Evolutionary conservation across 192 early-diverging fungal species (phyloP), one percentile per base, ranked within the genome.

Genomic region (Rhizophagus prolifer): DNA sequence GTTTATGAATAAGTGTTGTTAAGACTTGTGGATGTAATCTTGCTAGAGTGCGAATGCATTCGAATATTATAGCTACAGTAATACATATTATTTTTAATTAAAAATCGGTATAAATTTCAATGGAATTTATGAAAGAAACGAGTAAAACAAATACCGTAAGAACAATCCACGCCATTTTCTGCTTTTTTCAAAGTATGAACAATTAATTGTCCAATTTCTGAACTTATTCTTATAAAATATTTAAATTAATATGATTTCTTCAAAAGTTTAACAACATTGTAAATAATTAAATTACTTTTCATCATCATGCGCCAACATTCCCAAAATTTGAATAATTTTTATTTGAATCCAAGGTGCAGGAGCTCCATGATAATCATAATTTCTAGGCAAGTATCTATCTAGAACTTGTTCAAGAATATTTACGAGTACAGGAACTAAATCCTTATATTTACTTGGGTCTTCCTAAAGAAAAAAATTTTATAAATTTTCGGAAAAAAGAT

Each of bases 291-390:
- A 9, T 30, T 74, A 65, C 74, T 65, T 50, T 65, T 75, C 74
- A 69, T 84, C 81, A 23, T 79, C 63, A 13, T 79, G 38, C 9
- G 79, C 83, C 0, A 84, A 61, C 19, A 76, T 60, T 28, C 78
- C 80, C 72, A 85, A 76, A 36, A 87, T 84, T 60, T 82, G 72
- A 9, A 88, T 68, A 63, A 83, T 83, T n/a, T 82, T 70, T 36
- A 88, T 79, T 66, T 88, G 87, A 41, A 87, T 85, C 87, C 87
- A 88, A 1, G 87, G 87, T 2, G 87, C 86, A 21, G 83, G 70
- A 12, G 80, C 83, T n/a, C 83, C 83, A 70, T 88, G 87, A 76
- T 87, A 88, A 26, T 81, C 76, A 70, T 84, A 88, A 9, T 81
- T 79, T 19, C 80, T 81, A 26, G 83, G 84, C 25, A 88, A 72